Conservation (phyloP, 352 stramenopile genomes). For the Phytophthora europaea region DNA sequence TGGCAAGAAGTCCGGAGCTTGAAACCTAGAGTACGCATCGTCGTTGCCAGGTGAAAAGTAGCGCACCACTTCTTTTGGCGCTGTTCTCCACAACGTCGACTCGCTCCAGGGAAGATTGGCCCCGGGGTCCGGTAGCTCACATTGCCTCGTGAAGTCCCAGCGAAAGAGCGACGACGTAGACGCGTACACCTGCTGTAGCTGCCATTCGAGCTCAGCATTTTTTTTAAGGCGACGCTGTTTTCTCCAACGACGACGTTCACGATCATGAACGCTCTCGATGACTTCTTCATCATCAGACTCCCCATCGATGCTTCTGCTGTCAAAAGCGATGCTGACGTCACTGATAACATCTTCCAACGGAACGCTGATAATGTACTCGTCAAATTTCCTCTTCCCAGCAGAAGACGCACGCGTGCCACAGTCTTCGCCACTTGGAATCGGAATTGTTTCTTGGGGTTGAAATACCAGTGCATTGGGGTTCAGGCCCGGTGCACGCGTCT, state of each 20-base stretch:
- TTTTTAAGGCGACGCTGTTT: conserved; percentile 60
- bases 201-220: conserved; percentile 64
- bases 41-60: conserved; percentile 62
- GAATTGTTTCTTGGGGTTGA: conserved; percentile 49
- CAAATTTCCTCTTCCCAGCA: conserved; percentile 73
- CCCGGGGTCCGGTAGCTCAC: conserved; percentile 44
- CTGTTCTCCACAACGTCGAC: conserved; percentile 69
- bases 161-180: conserved; percentile 74
- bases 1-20: conserved; percentile 26
- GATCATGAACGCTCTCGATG: conserved; percentile 15
- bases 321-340: conserved; percentile 28
- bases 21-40: conserved; percentile 39
- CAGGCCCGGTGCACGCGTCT: conserved; percentile 38
- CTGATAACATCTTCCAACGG: conserved; percentile 41
- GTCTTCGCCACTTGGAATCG: conserved; percentile 1
- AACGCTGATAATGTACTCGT: conserved; percentile 74
- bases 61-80: conserved; percentile 76
- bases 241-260: conserved; percentile 23
- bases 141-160: conserved; percentile 78
- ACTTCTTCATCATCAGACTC: conserved; percentile 43
- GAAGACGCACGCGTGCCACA: conserved; percentile 8
- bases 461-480: conserved; percentile 75
- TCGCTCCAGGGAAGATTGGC: conserved; percentile 54
- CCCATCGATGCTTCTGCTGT: conserved; percentile 21
- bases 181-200: conserved; percentile 80